Evolutionary conservation across 2,329 filamentous ascomycete genomes (phyloP), one percentile per base, ranked within the genome.

Genomic region (Cercospora sesami): DNA sequence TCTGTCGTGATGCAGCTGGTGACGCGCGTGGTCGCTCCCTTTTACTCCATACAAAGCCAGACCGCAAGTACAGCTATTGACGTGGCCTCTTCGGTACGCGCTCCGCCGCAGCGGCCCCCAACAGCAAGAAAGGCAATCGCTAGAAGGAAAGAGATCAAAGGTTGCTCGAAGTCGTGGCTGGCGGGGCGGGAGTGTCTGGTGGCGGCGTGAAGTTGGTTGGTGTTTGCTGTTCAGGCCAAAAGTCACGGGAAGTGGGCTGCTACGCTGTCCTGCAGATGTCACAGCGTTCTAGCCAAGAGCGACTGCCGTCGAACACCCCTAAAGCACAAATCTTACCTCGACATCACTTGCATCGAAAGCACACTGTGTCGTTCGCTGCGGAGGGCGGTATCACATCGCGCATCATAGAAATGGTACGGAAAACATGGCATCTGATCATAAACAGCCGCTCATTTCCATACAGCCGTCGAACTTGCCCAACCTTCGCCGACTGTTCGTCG

Each of bases 401-500:
- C 39, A 62, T 28, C 12, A 30, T 21, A 48, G 23, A 62, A 62
- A 48, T 30, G 16, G 53, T 51, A 51, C 21, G 45, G 18, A 23
- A 14, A 23, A 5, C 21, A 12, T 18, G 42, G 18, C 60, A 33
- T 57, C 28, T 28, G 16, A 18, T n/a, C 16, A n/a, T 55, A 9
- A 33, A 57, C 10, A 16, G 21, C 7, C 33, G 48, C 61, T 63
- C 18, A 63, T 18, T 23, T 18, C 10, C n/a, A 16, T 4, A 64
- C 51, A 85, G 83, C 77, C 91, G 83, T 91, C 91, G 45, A 94
- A 89, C 78, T 88, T 98, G 63, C 95, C 95, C 39, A 98, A 99
- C 78, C 86, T 99, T n/a, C 90, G 95, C 61, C 91, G 95, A 14
- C 89, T 99, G 68, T 98, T 99, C 77, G 94, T 97, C 63, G 94